Conservation (phyloP, 164 flowering plant species). For the Chloranthus sessilifolius region DNA sequence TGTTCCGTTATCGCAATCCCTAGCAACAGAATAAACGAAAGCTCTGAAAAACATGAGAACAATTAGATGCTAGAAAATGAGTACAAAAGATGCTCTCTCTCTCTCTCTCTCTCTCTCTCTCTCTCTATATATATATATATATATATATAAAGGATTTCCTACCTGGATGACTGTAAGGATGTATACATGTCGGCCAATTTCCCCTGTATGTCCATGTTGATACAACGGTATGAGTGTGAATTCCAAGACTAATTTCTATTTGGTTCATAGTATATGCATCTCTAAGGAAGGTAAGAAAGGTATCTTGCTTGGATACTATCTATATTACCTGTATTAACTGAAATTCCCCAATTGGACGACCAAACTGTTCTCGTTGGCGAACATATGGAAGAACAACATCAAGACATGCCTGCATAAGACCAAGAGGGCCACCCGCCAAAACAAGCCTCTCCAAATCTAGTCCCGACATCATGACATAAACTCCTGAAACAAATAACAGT, state of each 20-base stretch:
- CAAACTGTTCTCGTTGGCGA: constrained; percentile 89
- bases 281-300: constrained; percentile 1
- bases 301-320: constrained; percentile 6
- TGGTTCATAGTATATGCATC: constrained; percentile 4
- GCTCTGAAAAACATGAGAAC: constrained; percentile 76
- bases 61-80: too few species aligned
- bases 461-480: constrained; percentile 97
- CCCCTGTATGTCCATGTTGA: constrained; percentile 51
- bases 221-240: constrained; percentile 1
- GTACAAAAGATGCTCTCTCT: too few species aligned
- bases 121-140: too few species aligned
- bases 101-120: too few species aligned
- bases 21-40: constrained; percentile 91
- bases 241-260: background rate
- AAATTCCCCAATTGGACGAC: constrained; percentile 89
- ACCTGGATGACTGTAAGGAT: constrained; percentile 94
- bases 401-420: constrained; percentile 97
- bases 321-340: constrained; percentile 92
- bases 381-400: constrained; percentile 91
- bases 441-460: constrained; percentile 98
- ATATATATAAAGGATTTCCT: constrained; percentile 4
- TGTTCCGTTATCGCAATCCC: constrained; percentile 86
- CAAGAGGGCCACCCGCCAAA: constrained; percentile 90
- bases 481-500: constrained; percentile 52
- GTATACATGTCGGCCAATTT: constrained; percentile 98